Base-by-base conservation (phyloP, 2,329 filamentous ascomycete genomes). In the Didymella glomerata region DNA sequence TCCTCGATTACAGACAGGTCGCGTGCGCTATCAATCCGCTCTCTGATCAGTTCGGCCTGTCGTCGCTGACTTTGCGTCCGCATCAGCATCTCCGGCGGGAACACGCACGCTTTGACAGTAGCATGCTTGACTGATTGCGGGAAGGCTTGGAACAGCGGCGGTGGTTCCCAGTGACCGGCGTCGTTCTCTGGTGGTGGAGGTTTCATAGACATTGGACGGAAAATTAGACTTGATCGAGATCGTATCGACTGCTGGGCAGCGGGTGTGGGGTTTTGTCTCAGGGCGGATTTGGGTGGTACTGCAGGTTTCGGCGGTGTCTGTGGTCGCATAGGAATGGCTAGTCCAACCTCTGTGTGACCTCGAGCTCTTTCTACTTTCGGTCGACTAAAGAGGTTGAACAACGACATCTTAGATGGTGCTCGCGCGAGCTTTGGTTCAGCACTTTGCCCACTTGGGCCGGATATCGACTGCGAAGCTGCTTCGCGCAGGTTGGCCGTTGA, bases 121-220 rank as follows among this genome's bases (percentile, higher is more conserved):
- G 86, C 88, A 74, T 95, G 86, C 70, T 90, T 93, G 65, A 92
- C 84, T 2, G 92, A 88, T 76, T 96, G 93, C 0, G 91, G 90
- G 73, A 93, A 96, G 13, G 91, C 92, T 74, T 96, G 90, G 75
- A 93, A 96, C 13, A 97, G 80, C 2, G 92, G 91, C 7, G 92
- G 91, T 8, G 80, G 77, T 5, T 79, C 75, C 75, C 79, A 82
- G 48, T 68, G 64, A 22, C 57, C 62, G 16, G 88, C 58, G 14
- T 73, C 66, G 42, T 60, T 66, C 9, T 59, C 57, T 45, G 57
- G 50, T 18, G 64, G 59, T 10, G 68, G 44, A 30, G 71, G 63
- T 56, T 67, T 69, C 55, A 72, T 63, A 9, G 73, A 74, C 61
- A 63, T 68, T 30, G 72, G 72, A 20, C 70, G 61, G n/a, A 76